Conservation (phyloP, 176 grass and related monocot genomes). For the Aegilops longissima region DNA sequence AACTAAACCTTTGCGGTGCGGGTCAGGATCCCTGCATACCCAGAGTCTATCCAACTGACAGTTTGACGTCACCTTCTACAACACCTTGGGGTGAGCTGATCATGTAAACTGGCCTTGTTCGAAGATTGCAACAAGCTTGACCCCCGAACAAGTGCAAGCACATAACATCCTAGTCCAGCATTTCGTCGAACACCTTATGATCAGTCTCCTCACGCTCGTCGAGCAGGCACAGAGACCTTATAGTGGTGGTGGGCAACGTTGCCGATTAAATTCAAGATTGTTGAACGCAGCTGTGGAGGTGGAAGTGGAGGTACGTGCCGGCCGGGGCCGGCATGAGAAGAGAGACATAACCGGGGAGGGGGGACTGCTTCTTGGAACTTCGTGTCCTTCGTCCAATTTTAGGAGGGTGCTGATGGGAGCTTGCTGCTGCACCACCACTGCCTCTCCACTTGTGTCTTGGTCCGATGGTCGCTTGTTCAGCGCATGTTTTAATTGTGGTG, state of each 20-base stretch:
- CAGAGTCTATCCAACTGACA: neutral
- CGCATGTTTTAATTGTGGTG: too few relatives aligned
- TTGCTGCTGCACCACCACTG: too few relatives aligned
- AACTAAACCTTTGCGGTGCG: neutral
- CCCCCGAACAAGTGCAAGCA: neutral
- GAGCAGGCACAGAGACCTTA: neutral
- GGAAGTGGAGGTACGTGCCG: neutral
- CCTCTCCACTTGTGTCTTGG: too few relatives aligned
- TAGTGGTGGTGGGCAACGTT: neutral
- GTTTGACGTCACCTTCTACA: neutral
- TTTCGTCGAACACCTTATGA: neutral
- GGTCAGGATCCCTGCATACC: neutral
- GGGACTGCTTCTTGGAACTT: too few relatives aligned
- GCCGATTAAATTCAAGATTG: neutral
- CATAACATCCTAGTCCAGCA: neutral
- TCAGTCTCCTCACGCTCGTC: neutral
- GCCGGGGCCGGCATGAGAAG: neutral
- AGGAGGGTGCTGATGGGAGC: too few relatives aligned
- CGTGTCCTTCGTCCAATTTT: too few relatives aligned
- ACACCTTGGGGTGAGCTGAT: neutral
- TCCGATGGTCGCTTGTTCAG: too few relatives aligned
- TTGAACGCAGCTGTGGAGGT: neutral
- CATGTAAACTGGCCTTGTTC: neutral
- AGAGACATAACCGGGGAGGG: neutral
- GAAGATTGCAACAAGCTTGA: neutral